Base-by-base conservation (phyloP, 345 rosid genomes). In the Sisymbrium irio region DNA sequence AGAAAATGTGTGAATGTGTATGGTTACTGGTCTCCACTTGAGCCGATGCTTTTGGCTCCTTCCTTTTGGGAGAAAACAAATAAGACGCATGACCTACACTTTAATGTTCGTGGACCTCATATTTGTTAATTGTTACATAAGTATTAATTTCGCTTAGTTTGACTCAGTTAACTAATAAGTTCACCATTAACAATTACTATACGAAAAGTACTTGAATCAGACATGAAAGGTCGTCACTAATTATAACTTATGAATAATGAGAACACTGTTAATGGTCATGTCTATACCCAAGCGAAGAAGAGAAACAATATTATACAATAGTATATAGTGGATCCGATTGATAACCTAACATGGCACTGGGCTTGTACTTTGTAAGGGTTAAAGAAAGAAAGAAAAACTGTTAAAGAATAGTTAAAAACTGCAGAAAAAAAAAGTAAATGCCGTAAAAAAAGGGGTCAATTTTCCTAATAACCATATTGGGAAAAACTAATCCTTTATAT, bases 11-110 rank as follows among this genome's bases (percentile, higher is more conserved):
- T 56, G 30, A 46, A 35, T 69, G 70, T 76, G 70, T 51, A 41
- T 75, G 73, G 73, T 67, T 20, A 66, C 49, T 50, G 5, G 49
- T 67, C 58, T 75, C 79, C 50, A 75, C 79, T 75, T 75, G 74
- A 53, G 9, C 13, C 47, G 7, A 58, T 67, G 67, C 54, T 62
- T 68, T 75, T 75, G 78, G 17, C 60, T 58, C 67, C 27, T 67
- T 75, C 49, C 54, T 47, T 59, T 75, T 75, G 11, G 68, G 68
- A 66, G 36, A 4, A 62, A 50, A 13, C 0, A 32, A 58, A 47
- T 47, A 12, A 18, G 73, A 28, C 61, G 45, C 54, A 15, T 67
- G 20, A 59, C 53, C 47, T 75, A 22, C 12, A 35, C 3, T 61
- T 68, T 49, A 65, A 37, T 64, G 56, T 22, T 50, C 36, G 56